Evolutionary conservation across 2,329 filamentous ascomycete genomes (phyloP).

Genomic region (Chaetomiaceae sp.): DNA sequence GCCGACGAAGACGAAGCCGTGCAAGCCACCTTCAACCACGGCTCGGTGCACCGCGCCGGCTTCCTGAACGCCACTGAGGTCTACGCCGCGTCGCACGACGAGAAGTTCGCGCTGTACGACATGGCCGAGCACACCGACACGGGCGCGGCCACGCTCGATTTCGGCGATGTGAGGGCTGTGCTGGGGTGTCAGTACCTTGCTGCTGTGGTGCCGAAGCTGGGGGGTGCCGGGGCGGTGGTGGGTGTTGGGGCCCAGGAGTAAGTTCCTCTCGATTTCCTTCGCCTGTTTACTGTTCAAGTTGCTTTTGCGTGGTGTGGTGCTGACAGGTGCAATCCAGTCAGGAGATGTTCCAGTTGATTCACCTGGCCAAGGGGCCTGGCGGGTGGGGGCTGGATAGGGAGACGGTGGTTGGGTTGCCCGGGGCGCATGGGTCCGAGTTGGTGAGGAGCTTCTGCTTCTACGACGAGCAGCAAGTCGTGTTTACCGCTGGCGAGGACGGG

Average conservation of each 20-base stretch:
- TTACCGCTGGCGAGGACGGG: conserved; percentile 57
- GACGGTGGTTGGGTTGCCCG: conserved; percentile 54
- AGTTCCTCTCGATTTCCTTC: conserved; percentile 38
- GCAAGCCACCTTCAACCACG: conserved; percentile 73
- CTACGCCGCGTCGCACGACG: conserved; percentile 72
- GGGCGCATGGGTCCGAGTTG: conserved; percentile 60
- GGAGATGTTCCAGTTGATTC: conserved; percentile 56
- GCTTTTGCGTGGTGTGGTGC: not conserved
- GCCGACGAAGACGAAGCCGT: conserved; percentile 73
- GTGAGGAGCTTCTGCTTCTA: conserved; percentile 61
- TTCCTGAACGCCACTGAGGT: conserved; percentile 64
- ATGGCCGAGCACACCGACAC: conserved; percentile 60
- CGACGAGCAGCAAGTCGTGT: conserved; percentile 55
- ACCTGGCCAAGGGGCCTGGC: conserved; percentile 47
- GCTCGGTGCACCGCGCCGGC: conserved; percentile 68
- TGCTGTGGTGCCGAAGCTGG: conserved; percentile 58
- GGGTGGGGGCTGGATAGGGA: conserved; percentile 53
- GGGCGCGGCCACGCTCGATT: conserved; percentile 51
- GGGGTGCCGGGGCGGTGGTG: conserved; percentile 55
- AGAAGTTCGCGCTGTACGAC: conserved; percentile 70
- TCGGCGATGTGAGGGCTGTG: conserved; percentile 65
- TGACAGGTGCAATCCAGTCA: conserved; percentile 35
- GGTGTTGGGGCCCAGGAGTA: conserved; percentile 66
- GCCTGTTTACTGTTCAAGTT: conserved; percentile 25
- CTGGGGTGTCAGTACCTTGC: conserved; percentile 71